Conservation (phyloP, 2,329 filamentous ascomycete genomes). For the Lojkania enalia region DNA sequence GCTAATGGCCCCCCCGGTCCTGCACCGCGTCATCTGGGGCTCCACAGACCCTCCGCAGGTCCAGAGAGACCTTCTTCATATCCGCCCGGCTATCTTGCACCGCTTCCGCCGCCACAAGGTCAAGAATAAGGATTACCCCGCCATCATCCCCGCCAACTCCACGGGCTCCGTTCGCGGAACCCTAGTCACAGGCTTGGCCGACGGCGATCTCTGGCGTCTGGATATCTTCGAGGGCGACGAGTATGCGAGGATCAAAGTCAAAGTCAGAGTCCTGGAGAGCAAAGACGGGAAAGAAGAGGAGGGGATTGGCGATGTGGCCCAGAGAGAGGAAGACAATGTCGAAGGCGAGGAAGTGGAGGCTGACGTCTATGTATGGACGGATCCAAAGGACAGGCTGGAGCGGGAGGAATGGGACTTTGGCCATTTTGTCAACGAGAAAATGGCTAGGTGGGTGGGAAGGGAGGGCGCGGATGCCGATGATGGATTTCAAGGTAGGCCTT, state of each 20-base stretch:
- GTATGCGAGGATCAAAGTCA: conserved; percentile 62
- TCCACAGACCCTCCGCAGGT: conserved; percentile 53
- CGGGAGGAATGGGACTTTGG: conserved; percentile 84
- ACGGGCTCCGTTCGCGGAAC: conserved; percentile 68
- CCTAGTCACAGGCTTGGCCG: conserved; percentile 74
- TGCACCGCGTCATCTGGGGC: conserved; percentile 81
- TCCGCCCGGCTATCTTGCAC: conserved; percentile 75
- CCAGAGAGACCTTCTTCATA: conserved; percentile 60
- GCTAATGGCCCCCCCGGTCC: conserved; percentile 83
- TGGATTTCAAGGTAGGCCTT: conserved; percentile 49
- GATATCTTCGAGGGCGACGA: conserved; percentile 81
- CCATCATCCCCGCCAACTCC: conserved; percentile 57
- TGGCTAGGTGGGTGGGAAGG: conserved; percentile 60
- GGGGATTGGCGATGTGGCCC: conserved; percentile 27
- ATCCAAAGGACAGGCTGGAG: conserved; percentile 60
- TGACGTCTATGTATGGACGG: conserved; percentile 58
- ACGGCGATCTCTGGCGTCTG: conserved; percentile 72
- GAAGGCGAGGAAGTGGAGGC: conserved; percentile 48
- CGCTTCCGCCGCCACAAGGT: conserved; percentile 74
- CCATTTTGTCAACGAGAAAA: conserved; percentile 77
- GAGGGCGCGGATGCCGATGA: conserved; percentile 49
- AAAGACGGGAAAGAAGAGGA: conserved; percentile 16
- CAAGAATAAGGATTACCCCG: conserved; percentile 74
- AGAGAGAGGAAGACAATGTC: conserved; percentile 29
- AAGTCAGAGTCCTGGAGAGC: conserved; percentile 47